Percentiles rank a stretch among this genome's conserved stretches.
phyloP scores from a whole-genome alignment of 208 protist species.

The Sergeia podlipaevii region DNA sequence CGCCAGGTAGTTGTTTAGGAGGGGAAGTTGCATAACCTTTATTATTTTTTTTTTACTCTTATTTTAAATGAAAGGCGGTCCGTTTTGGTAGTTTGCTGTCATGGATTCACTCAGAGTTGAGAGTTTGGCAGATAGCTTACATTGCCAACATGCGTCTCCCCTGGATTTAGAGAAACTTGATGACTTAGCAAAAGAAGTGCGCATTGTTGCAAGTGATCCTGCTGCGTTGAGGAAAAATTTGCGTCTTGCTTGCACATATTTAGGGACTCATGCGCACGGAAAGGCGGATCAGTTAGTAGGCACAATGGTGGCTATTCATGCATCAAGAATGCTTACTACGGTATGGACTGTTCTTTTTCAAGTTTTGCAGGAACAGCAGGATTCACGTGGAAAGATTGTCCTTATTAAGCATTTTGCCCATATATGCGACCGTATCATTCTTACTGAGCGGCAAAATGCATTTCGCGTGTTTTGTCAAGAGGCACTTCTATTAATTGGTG shows the following conservation, averaged over 20 bases:
- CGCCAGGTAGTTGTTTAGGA: no score
- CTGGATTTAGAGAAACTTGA: no score
- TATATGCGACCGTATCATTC: slow-evolving; percentile 27
- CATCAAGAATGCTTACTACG: slow-evolving; percentile 21
- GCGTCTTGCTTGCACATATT: neutral
- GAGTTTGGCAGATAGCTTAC: no score
- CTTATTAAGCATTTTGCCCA: slow-evolving; percentile 47
- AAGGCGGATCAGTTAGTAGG: slow-evolving; percentile 12
- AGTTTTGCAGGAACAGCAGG: slow-evolving; percentile 27
- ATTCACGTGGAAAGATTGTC: slow-evolving; percentile 18
- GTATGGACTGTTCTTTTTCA: slow-evolving; percentile 54
- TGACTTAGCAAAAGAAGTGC: no score
- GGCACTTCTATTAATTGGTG: slow-evolving; percentile 13
- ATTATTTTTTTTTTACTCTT: no score
- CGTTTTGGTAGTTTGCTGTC: no score
- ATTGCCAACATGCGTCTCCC: no score
- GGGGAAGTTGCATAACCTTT: no score
- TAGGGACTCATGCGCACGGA: slow-evolving; percentile 8
- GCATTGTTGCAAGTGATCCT: no score
- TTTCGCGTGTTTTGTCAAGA: slow-evolving; percentile 43
- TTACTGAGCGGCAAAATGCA: slow-evolving; percentile 24
- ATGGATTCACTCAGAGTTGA: no score
- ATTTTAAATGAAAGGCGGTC: no score
- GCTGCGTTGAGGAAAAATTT: slow-evolving; percentile 10
- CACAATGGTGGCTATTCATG: slow-evolving; percentile 13